phyloP scores from a whole-genome alignment of 441 rosid species.

The Daphne laureola region DNA sequence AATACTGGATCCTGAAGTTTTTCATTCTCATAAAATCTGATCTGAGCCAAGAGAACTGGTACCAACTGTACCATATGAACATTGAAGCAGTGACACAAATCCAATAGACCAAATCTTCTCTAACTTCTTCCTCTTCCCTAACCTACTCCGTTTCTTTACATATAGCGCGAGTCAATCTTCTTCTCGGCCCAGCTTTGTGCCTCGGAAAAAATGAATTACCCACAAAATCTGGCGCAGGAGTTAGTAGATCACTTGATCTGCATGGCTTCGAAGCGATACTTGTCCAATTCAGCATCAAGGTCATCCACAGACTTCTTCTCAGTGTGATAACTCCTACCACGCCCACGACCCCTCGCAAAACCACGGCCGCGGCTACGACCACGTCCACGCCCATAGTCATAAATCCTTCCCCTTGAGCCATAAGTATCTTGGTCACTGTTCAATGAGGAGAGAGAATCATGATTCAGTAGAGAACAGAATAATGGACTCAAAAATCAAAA shows the following conservation, averaged over 20 bases:
- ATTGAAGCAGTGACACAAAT: too few species aligned
- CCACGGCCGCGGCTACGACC: conserved; percentile 1
- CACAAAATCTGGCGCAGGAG: not conserved
- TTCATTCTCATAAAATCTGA: too few species aligned
- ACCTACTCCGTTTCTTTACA: too few species aligned
- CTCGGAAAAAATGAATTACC: too few species aligned
- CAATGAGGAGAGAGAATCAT: not conserved
- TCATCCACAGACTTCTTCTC: conserved; percentile 15
- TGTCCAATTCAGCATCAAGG: conserved; percentile 28
- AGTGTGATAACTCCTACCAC: not conserved
- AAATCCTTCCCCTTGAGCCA: conserved; percentile 10
- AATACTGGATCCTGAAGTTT: too few species aligned
- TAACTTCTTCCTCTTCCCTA: too few species aligned
- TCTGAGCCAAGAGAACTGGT: too few species aligned
- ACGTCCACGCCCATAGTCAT: not conserved
- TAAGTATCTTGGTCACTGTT: conserved; percentile 13
- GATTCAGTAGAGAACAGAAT: too few species aligned
- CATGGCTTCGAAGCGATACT: conserved; percentile 18
- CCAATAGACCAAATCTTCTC: too few species aligned
- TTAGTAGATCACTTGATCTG: conserved; percentile 8
- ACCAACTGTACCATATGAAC: too few species aligned
- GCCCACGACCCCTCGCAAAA: not conserved
- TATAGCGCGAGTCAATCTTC: too few species aligned
- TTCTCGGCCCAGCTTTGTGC: too few species aligned
- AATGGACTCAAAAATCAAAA: not conserved